phyloP scores from a whole-genome alignment of 2,329 filamentous ascomycete species.

The Fusarium sulawesiense region DNA sequence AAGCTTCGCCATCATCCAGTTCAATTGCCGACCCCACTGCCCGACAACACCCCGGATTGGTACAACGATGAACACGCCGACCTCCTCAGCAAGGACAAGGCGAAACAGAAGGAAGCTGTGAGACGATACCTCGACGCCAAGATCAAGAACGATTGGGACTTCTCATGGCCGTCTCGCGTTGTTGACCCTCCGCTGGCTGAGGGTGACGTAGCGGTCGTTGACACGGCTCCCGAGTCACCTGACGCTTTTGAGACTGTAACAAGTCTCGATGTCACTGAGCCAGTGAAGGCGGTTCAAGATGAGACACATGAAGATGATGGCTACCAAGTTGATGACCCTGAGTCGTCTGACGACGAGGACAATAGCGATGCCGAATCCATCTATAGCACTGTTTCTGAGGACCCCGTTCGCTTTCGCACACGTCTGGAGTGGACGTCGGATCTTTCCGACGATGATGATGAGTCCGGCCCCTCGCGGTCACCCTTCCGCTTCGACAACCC shows the following conservation, averaged over 20 bases:
- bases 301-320: slow-evolving; percentile 51
- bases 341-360: slow-evolving; percentile 46
- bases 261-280: slow-evolving; percentile 24
- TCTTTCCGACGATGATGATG: slow-evolving; percentile 64
- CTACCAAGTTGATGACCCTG: slow-evolving; percentile 54
- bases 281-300: slow-evolving; percentile 43
- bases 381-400: slow-evolving; percentile 69
- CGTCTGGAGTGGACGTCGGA: slow-evolving; percentile 69
- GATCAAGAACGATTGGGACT: slow-evolving; percentile 70
- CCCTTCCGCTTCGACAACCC: slow-evolving; percentile 65
- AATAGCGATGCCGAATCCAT: slow-evolving; percentile 58
- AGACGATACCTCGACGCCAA: slow-evolving; percentile 65
- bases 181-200: slow-evolving; percentile 22
- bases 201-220: slow-evolving; percentile 6
- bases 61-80: slow-evolving; percentile 68
- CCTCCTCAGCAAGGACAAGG: slow-evolving; percentile 70
- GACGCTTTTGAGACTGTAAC: slow-evolving; percentile 7
- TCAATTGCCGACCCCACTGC: slow-evolving; percentile 47
- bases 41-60: slow-evolving; percentile 50
- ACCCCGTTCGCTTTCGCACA: slow-evolving; percentile 61
- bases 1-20: slow-evolving; percentile 59
- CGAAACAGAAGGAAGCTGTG: slow-evolving; percentile 72
- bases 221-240: slow-evolving; percentile 16
- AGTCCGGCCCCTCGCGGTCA: slow-evolving; percentile 52
- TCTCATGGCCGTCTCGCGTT: slow-evolving; percentile 62